These are phyloP conservation scores for Thelonectria blattea DNA, from an alignment of 2,329 filamentous ascomycete species.

Conservation along the genomic window DNA sequence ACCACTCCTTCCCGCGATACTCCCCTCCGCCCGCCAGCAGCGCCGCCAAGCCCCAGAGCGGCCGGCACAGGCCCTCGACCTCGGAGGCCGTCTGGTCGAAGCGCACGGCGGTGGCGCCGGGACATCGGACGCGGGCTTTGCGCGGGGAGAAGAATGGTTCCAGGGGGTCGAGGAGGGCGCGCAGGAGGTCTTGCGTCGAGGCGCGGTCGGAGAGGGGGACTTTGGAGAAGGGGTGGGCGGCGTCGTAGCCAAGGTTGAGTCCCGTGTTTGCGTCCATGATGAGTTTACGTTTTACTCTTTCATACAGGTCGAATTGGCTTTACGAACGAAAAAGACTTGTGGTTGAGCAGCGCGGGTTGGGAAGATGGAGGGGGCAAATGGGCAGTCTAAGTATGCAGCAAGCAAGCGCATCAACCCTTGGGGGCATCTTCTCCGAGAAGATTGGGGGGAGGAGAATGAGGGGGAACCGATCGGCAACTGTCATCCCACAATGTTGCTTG, in stretches of 20 bases:
- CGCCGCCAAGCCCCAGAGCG: conserved; percentile 76
- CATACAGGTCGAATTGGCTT: no score
- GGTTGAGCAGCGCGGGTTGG: no score
- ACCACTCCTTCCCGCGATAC: conserved; percentile 66
- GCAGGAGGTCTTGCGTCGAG: conserved; percentile 66
- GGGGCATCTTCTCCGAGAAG: neutral
- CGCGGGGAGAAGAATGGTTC: conserved; percentile 73
- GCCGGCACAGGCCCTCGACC: conserved; percentile 76
- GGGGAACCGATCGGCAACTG: neutral
- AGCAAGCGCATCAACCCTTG: no score
- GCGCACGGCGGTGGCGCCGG: conserved; percentile 73
- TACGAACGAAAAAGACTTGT: no score
- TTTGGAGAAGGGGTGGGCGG: conserved; percentile 61
- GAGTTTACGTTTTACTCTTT: neutral
- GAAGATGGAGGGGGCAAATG: neutral
- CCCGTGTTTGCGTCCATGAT: conserved; percentile 29
- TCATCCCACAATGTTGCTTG: neutral
- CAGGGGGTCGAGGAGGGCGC: conserved; percentile 72
- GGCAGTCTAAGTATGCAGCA: neutral
- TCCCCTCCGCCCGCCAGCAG: conserved; percentile 71
- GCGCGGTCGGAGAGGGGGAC: conserved; percentile 57
- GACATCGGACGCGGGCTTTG: conserved; percentile 69
- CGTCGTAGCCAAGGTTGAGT: conserved; percentile 55
- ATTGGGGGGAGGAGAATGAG: neutral
- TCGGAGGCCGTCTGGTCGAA: conserved; percentile 81